Base-by-base conservation (phyloP, 2,329 filamentous ascomycete species). In the Neurospora sp. region DNA sequence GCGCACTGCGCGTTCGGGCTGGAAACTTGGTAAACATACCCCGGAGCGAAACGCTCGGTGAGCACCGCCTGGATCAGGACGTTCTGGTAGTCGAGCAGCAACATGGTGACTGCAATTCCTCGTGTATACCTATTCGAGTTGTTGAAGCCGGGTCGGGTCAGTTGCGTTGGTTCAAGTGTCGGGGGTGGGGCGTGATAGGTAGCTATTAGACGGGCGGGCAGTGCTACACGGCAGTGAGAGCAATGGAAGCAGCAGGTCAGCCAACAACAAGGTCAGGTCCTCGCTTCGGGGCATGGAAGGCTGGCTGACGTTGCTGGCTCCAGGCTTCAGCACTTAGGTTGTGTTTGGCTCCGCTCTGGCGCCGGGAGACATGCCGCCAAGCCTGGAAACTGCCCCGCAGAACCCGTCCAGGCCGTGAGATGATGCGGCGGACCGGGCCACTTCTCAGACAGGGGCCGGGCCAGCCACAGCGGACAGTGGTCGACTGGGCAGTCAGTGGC, bases 41-140 rank as follows among this genome's bases (percentile, higher is more conserved):
- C 92, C 69, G 91, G 52, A 62, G 52, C 92, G 84, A 99, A 97
- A 78, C 96, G 88, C 84, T 99, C 96, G 76, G 91, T 96, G 75
- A 99, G 88, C 75, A 99, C 89, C 77, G 94, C 95, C 84, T 98
- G 93, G 77, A 99, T 97, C 79, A 99, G 88, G 68, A 97, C 93
- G 82, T 99, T 99, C 81, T 99, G 96, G 78, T 99, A 99, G 83
- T 99, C 96, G 80, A 99, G 90, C 76, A 99, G 90, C 84, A 99
- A 89, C 96, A 91, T 91, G 73, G 79, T 89, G 80, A 37, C 38
- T 67, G 75, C 74, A 69, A 67, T 72, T 70, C 69, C 74, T 74
- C 73, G 73, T 68, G 23, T 43, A 67, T 68, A n/a, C n/a, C n/a
- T n/a, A 37, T 67, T 71, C 43, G 43, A 36, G 62, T 12, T 39